Evolutionary conservation across 257 asterid species (phyloP).

Genomic region (Rauvolfia tetraphylla): DNA sequence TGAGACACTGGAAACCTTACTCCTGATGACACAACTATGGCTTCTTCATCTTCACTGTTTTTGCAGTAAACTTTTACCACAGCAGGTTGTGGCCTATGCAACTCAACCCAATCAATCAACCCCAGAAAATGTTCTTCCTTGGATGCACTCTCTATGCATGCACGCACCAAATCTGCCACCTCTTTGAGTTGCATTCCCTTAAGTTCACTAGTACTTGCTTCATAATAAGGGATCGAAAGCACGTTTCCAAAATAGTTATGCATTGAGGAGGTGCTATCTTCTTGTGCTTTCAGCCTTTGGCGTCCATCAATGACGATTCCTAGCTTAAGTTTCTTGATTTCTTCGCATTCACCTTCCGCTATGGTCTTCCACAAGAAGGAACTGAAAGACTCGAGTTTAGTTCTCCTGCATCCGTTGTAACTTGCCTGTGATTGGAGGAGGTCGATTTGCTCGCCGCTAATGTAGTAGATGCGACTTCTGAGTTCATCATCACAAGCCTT

Average conservation of each 20-base stretch:
- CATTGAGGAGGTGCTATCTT: conserved; percentile 17
- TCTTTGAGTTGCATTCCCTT: conserved; percentile 21
- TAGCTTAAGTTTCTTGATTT: conserved; percentile 27
- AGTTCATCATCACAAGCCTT: conserved; percentile 10
- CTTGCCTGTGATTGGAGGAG: conserved; percentile 40
- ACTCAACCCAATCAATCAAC: conserved; percentile 57
- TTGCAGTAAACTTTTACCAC: conserved; percentile 36
- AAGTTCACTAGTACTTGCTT: conserved; percentile 32
- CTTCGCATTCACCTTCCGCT: conserved; percentile 24
- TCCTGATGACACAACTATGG: conserved; percentile 63
- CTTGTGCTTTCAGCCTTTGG: conserved; percentile 20
- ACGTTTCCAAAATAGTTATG: conserved; percentile 56
- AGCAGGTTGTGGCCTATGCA: conserved; percentile 40
- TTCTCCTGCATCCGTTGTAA: conserved; percentile 23
- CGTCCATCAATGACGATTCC: conserved; percentile 50
- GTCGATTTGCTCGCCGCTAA: conserved; percentile 31
- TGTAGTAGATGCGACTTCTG: conserved; percentile 39
- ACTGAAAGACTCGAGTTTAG: conserved; percentile 48
- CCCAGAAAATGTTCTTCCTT: conserved; percentile 43
- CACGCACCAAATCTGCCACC: conserved; percentile 35
- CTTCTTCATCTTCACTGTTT: conserved; percentile 41
- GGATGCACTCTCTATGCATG: conserved; percentile 28
- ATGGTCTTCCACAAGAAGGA: conserved; percentile 53
- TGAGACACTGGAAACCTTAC: conserved; percentile 36
- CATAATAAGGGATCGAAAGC: conserved; percentile 42